Conservation (phyloP, 1,139 yeast species). For the Citeromyces hawaiiensis region DNA sequence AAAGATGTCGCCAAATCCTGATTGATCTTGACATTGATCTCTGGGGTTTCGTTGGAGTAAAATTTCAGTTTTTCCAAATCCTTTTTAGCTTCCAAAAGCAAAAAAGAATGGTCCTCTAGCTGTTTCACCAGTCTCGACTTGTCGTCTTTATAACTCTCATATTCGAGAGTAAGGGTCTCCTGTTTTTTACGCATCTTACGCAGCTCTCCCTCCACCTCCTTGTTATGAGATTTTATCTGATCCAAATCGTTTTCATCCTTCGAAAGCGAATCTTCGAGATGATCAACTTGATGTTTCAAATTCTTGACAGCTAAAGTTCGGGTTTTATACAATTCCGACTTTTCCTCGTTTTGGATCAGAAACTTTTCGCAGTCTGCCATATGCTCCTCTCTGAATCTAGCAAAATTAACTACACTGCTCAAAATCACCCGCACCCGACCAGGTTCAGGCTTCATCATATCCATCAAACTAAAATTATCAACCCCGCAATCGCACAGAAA, state of each 20-base stretch:
- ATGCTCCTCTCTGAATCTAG: slow-evolving; percentile 71
- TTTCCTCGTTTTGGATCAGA: slow-evolving; percentile 38
- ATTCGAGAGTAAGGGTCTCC: slow-evolving; percentile 53
- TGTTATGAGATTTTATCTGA: slow-evolving; percentile 41
- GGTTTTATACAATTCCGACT: slow-evolving; percentile 26
- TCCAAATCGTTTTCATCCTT: slow-evolving; percentile 20
- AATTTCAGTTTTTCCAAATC: slow-evolving; percentile 47
- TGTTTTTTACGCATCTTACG: slow-evolving; percentile 51
- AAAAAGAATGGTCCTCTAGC: slow-evolving; percentile 37
- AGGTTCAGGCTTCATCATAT: slow-evolving; percentile 60
- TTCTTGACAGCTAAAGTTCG: slow-evolving; percentile 24
- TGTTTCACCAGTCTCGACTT: slow-evolving; percentile 44
- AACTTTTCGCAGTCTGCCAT: slow-evolving; percentile 55
- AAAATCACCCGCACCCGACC: slow-evolving; percentile 47
- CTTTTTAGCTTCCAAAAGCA: slow-evolving; percentile 41
- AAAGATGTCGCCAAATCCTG: slow-evolving; percentile 40
- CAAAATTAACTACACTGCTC: slow-evolving; percentile 79
- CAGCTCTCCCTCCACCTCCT: slow-evolving; percentile 48
- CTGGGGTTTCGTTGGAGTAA: slow-evolving; percentile 52
- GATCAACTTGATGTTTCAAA: slow-evolving; percentile 28
- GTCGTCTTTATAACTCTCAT: slow-evolving; percentile 49
- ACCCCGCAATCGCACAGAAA: slow-evolving; percentile 68
- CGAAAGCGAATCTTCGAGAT: slow-evolving; percentile 20
- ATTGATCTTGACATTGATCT: slow-evolving; percentile 38
- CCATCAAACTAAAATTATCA: slow-evolving; percentile 62